These are phyloP conservation scores for Yamagishiella unicocca DNA, from an alignment of 139 green algal species.

Conservation along the genomic window DNA sequence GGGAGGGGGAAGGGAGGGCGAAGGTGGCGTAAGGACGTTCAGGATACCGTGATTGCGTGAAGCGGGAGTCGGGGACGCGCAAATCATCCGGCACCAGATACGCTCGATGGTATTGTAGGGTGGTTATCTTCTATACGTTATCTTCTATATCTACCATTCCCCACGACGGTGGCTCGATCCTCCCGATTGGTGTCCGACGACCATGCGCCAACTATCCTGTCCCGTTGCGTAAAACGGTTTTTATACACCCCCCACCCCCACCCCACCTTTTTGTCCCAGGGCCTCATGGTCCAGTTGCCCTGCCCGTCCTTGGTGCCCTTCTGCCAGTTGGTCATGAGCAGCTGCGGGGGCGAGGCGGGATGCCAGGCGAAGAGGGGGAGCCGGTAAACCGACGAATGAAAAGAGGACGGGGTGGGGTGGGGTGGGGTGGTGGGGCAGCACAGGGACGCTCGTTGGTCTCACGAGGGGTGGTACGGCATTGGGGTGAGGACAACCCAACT, in stretches of 20 bases:
- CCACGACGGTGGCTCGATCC: not conserved
- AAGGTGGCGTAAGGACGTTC: not conserved
- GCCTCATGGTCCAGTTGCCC: slow-evolving; percentile 12
- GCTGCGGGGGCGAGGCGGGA: not conserved
- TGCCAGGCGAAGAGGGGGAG: not conserved
- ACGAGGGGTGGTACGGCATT: no score
- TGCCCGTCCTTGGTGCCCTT: slow-evolving; percentile 16
- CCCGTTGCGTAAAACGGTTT: no score
- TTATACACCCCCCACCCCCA: no score
- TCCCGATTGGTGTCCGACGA: no score
- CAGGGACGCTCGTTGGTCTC: not conserved
- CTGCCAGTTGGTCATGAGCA: slow-evolving; percentile 34
- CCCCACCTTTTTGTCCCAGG: slow-evolving; percentile 46
- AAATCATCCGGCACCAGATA: no score
- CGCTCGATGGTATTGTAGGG: no score
- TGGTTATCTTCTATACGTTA: not conserved
- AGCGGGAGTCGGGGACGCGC: no score
- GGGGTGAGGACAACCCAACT: no score
- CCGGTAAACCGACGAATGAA: no score
- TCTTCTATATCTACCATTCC: not conserved
- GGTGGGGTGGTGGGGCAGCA: not conserved
- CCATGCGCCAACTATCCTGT: no score
- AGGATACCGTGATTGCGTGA: no score
- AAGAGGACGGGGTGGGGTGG: no score
- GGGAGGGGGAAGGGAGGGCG: not conserved